Conservation (phyloP, 1,284 basidiomycete genomes). For the Schizophyllum commune region DNA sequence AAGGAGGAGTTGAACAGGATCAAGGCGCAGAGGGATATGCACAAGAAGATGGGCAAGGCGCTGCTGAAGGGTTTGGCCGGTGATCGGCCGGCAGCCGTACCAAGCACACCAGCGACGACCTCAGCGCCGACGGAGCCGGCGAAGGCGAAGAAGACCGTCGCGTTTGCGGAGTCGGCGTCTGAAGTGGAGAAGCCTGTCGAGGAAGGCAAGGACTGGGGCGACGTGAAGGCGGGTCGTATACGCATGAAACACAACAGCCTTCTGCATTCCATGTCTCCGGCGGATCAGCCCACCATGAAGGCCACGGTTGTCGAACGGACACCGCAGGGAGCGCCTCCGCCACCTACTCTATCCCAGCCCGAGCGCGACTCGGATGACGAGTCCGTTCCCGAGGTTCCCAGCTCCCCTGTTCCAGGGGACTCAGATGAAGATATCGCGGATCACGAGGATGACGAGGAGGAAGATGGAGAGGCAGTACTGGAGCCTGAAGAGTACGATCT, state of each 20-base stretch:
- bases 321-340: constrained; percentile 22
- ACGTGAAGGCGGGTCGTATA: constrained; percentile 43
- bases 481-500: constrained; percentile 39
- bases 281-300: constrained; percentile 49
- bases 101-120: constrained; percentile 21
- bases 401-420: constrained; percentile 10
- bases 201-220: constrained; percentile 37
- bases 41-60: constrained; percentile 71
- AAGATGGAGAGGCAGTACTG: constrained; percentile 29
- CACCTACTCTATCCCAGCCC: constrained; percentile 20
- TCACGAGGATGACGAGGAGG: constrained; percentile 22
- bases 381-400: constrained; percentile 22
- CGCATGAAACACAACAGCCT: constrained; percentile 30
- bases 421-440: constrained; percentile 19
- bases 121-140: constrained; percentile 1
- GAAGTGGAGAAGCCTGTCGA: no score
- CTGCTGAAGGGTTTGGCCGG: constrained; percentile 40
- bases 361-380: constrained; percentile 44
- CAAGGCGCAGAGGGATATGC: constrained; percentile 50
- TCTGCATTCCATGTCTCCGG: constrained; percentile 28
- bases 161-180: constrained; percentile 40
- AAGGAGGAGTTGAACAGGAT: constrained; percentile 44
- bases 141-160: constrained; percentile 50
- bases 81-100: constrained; percentile 31
- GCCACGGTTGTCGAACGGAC: constrained; percentile 59